Evolutionary conservation across 164 flowering plant species (phyloP).

Genomic region (Vitis vinifera): ASM3070453v1 NC_081822.1:8123001-8123500

Average conservation of each 20-base stretch:
- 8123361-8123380: too few relatives aligned
- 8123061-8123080: too few relatives aligned
- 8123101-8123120: background rate
- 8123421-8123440: slow-evolving; percentile 42
- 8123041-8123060: background rate
- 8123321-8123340: too few relatives aligned
- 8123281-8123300: slow-evolving; percentile 20
- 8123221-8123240: slow-evolving; percentile 29
- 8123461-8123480: too few relatives aligned
- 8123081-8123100: slow-evolving; percentile 7
- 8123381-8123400: too few relatives aligned
- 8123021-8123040: slow-evolving; percentile 16
- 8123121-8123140: too few relatives aligned
- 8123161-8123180: too few relatives aligned
- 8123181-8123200: too few relatives aligned
- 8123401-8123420: background rate
- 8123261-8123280: slow-evolving; percentile 15
- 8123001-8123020: slow-evolving; percentile 8
- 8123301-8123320: slow-evolving; percentile 36
- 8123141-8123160: slow-evolving; percentile 14
- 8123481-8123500: too few relatives aligned
- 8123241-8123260: slow-evolving; percentile 32
- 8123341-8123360: too few relatives aligned
- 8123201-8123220: too few relatives aligned
- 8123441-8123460: slow-evolving; percentile 10